Percentiles rank a stretch among this genome's conserved stretches.
Conservation (phyloP, 1,284 basidiomycete genomes). For the Meripilus lineatus region DNA sequence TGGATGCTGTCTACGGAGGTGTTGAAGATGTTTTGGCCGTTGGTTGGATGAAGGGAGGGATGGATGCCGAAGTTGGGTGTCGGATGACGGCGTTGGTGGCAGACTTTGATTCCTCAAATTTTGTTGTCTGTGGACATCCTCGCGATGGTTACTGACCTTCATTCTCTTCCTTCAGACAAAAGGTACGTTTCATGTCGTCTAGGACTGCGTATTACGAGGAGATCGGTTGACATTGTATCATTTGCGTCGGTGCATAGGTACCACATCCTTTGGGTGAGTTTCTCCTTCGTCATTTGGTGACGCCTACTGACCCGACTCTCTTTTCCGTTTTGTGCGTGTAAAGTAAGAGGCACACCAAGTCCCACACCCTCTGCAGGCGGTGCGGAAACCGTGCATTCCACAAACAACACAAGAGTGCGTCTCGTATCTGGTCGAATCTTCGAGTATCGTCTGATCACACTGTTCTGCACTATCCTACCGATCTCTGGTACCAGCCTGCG, state of each 20-base stretch:
- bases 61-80: constrained; percentile 24
- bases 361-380: constrained; percentile 95
- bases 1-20: constrained; percentile 6
- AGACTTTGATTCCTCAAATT: constrained; percentile 8
- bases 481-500: constrained; percentile 61
- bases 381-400: constrained; percentile 94
- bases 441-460: background rate
- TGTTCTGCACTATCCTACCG: background rate
- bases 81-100: constrained; percentile 28
- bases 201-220: constrained; percentile 7
- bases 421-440: background rate
- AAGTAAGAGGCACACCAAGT: constrained; percentile 98
- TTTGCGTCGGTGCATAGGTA: constrained; percentile 52
- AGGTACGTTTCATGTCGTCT: constrained; percentile 47
- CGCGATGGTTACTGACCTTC: constrained; percentile 26
- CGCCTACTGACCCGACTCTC: constrained; percentile 1
- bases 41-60: constrained; percentile 21
- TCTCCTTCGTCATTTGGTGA: background rate
- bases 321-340: constrained; percentile 11
- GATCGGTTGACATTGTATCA: constrained; percentile 13
- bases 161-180: constrained; percentile 51
- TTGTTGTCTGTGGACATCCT: constrained; percentile 7
- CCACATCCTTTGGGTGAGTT: constrained; percentile 85
- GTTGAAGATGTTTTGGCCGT: constrained; percentile 11
- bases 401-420: constrained; percentile 94